Evolutionary conservation across 2,329 filamentous ascomycete species (phyloP).

Genomic region (Fusarium equiseti): DNA sequence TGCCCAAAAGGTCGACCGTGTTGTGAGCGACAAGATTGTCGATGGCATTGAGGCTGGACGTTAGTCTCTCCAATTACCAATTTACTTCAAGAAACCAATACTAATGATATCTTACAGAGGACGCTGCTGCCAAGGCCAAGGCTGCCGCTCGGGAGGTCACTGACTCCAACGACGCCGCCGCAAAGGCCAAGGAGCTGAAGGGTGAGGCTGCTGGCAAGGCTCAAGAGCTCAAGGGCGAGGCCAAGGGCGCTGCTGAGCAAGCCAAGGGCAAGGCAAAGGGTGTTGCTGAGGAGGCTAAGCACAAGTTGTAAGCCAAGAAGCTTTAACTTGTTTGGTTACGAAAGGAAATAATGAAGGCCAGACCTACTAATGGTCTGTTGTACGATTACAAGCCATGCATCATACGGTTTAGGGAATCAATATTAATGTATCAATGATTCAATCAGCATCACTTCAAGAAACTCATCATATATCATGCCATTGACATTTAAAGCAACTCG

Average conservation of each 20-base stretch:
- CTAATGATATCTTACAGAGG: conserved; percentile 48
- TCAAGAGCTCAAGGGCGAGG: conserved; percentile 56
- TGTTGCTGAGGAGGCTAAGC: conserved; percentile 35
- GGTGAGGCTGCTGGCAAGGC: conserved; percentile 60
- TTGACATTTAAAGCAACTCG: not conserved
- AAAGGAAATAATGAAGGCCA: conserved; percentile 26
- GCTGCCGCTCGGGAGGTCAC: not conserved
- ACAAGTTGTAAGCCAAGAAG: conserved; percentile 32
- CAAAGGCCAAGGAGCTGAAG: conserved; percentile 53
- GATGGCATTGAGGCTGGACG: conserved; percentile 70
- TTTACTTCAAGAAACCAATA: not conserved
- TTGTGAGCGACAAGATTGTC: conserved; percentile 71
- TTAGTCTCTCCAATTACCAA: conserved; percentile 50
- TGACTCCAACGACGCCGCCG: conserved; percentile 49
- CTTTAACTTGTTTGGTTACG: not conserved
- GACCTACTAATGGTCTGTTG: conserved; percentile 22
- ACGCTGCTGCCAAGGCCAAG: conserved; percentile 62
- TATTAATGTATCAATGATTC: conserved; percentile 26
- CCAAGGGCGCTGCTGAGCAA: conserved; percentile 56
- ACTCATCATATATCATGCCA: no score
- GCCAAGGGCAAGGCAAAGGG: conserved; percentile 51
- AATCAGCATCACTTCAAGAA: not conserved
- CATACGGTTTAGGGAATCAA: conserved; percentile 31
- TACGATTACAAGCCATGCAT: conserved; percentile 42
- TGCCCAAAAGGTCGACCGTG: conserved; percentile 69